phyloP scores from a whole-genome alignment of 306 rosid genomes.

The Prunus persica region Prunus_persica_NCBIv2 NC_034015.1:11772501-11773000 shows the following conservation, averaged over 20 bases:
- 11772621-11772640: neutral
- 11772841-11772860: neutral
- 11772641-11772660: neutral
- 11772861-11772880: neutral
- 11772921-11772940: no score
- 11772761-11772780: neutral
- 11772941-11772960: no score
- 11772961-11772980: neutral
- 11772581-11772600: neutral
- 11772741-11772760: no score
- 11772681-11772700: neutral
- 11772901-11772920: neutral
- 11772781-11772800: neutral
- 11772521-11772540: constrained; percentile 68
- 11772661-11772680: neutral
- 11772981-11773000: neutral
- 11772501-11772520: constrained; percentile 57
- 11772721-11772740: neutral
- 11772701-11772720: neutral
- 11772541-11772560: constrained; percentile 24
- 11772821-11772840: neutral
- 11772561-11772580: neutral
- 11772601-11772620: neutral
- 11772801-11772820: neutral
- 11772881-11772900: neutral